These are phyloP conservation scores for Pezicula rhizophila DNA, from an alignment of 2,329 filamentous ascomycete species.

Conservation along the genomic window DNA sequence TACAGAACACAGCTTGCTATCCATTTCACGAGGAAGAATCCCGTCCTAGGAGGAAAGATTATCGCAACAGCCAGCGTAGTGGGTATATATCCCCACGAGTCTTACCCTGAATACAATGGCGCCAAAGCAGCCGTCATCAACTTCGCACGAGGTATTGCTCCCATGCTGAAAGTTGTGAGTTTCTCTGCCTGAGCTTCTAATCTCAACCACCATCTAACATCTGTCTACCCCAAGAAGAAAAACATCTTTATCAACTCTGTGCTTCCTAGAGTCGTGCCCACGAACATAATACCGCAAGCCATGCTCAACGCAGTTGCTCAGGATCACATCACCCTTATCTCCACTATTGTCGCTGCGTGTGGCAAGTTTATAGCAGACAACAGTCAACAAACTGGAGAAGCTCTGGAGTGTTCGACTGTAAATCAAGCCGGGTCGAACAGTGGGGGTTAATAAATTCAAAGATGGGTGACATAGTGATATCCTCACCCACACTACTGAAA, in stretches of 20 bases:
- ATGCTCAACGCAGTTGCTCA: slow-evolving; percentile 36
- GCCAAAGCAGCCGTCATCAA: slow-evolving; percentile 41
- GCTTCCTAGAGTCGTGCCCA: slow-evolving; percentile 41
- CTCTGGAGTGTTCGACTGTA: slow-evolving; percentile 39
- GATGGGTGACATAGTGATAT: too few relatives aligned
- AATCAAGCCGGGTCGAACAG: too few relatives aligned
- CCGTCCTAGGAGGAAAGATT: slow-evolving; percentile 35
- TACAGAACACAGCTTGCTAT: slow-evolving; percentile 43
- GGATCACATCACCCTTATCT: slow-evolving; percentile 33
- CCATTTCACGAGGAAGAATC: slow-evolving; percentile 48
- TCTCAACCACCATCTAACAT: background rate
- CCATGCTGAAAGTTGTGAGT: slow-evolving; percentile 29
- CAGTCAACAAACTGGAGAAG: slow-evolving; percentile 34
- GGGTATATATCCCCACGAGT: slow-evolving; percentile 36
- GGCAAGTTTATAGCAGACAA: slow-evolving; percentile 39
- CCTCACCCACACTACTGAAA: too few relatives aligned
- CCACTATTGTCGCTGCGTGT: slow-evolving; percentile 40
- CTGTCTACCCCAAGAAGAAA: slow-evolving; percentile 29
- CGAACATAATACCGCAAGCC: slow-evolving; percentile 37
- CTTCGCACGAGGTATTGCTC: slow-evolving; percentile 34
- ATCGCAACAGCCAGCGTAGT: slow-evolving; percentile 38
- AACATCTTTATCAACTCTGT: slow-evolving; percentile 43
- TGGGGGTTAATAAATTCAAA: too few relatives aligned
- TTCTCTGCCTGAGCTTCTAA: background rate
- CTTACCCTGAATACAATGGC: slow-evolving; percentile 43